Conservation (phyloP, 768 basidiomycete genomes). For the Boletus edulis region DNA sequence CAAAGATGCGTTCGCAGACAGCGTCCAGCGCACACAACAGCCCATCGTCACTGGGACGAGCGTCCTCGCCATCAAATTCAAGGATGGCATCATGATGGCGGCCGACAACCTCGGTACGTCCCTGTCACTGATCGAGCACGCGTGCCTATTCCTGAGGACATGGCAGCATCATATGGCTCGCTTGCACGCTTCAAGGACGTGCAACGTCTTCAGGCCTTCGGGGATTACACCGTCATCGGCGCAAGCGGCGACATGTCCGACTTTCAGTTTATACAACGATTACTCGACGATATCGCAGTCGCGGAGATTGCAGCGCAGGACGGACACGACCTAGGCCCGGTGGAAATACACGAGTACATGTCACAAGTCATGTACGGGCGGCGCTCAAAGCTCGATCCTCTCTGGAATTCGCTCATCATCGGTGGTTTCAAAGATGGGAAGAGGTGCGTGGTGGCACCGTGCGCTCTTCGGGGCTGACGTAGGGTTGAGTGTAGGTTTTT, state of each 20-base stretch:
- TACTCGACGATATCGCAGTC: slow-evolving; percentile 74
- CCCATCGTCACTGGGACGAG: slow-evolving; percentile 98
- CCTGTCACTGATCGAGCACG: not conserved
- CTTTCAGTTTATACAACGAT: slow-evolving; percentile 86
- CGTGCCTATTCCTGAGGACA: not conserved
- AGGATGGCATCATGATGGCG: slow-evolving; percentile 97
- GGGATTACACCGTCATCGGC: slow-evolving; percentile 81
- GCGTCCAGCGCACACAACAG: slow-evolving; percentile 82
- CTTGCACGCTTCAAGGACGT: slow-evolving; percentile 96
- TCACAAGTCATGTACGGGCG: slow-evolving; percentile 88
- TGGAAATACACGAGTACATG: slow-evolving; percentile 91
- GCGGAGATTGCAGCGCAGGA: slow-evolving; percentile 83
- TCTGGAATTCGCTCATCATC: slow-evolving; percentile 94
- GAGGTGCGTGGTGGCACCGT: slow-evolving; percentile 45
- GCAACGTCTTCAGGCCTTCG: slow-evolving; percentile 82
- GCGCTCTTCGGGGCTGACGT: not conserved
- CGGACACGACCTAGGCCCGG: slow-evolving; percentile 78
- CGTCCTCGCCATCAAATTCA: slow-evolving; percentile 91
- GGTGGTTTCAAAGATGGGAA: slow-evolving; percentile 88
- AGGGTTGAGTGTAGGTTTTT: slow-evolving; percentile 65
- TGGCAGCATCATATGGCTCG: slow-evolving; percentile 89
- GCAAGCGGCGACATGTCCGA: slow-evolving; percentile 98
- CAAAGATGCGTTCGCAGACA: slow-evolving; percentile 57
- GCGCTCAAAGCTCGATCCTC: slow-evolving; percentile 84
- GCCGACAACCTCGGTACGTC: slow-evolving; percentile 91